Conservation (phyloP, 1,284 basidiomycete genomes). For the Papiliotrema terrestris region DNA sequence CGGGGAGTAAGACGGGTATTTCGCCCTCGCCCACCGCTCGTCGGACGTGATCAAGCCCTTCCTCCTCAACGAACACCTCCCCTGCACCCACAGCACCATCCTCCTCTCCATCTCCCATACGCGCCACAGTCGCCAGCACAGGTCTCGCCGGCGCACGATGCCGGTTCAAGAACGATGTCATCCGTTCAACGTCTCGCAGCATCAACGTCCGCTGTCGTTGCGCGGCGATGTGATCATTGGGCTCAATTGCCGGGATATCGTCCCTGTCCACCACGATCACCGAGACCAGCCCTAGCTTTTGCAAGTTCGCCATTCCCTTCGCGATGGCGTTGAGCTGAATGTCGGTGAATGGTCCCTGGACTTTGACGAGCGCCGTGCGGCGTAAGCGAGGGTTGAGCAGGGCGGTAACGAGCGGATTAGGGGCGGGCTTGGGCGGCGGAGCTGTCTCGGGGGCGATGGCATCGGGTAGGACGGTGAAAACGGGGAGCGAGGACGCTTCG, state of each 20-base stretch:
- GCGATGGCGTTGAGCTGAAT: conserved; percentile 90
- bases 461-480: conserved; percentile 10
- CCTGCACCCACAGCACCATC: conserved; percentile 23
- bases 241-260: conserved; percentile 63
- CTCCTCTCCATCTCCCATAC: conserved; percentile 52
- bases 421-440: conserved; percentile 26
- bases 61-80: conserved; percentile 53
- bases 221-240: conserved; percentile 39
- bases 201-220: conserved; percentile 60
- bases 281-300: conserved; percentile 89
- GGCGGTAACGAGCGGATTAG: conserved; percentile 66
- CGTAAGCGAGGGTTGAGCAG: conserved; percentile 71
- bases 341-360: conserved; percentile 96
- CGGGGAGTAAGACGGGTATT: conserved; percentile 93
- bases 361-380: conserved; percentile 78
- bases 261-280: conserved; percentile 95
- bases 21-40: conserved; percentile 86
- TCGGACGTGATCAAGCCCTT: conserved; percentile 75
- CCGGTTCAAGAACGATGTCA: conserved; percentile 77
- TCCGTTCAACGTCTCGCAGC: conserved; percentile 75
- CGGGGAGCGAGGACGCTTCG: conserved; percentile 1
- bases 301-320: conserved; percentile 88
- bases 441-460: conserved; percentile 17
- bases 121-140: conserved; percentile 76
- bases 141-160: conserved; percentile 85